phyloP scores from a whole-genome alignment of 2,329 filamentous ascomycete species.

The Fusarium sp. region DNA sequence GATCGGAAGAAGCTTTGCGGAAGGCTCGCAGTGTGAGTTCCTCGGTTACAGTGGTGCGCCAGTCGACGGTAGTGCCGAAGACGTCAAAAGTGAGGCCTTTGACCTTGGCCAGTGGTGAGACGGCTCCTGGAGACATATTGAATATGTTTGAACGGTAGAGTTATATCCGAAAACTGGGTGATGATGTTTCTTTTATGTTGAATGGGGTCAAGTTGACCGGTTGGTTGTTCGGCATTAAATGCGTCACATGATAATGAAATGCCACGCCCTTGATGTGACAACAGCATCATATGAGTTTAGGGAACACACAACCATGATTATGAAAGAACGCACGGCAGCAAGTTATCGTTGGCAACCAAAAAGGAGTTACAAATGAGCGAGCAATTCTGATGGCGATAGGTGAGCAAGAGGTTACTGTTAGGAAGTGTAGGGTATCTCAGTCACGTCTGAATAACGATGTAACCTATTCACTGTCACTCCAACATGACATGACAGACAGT shows the following conservation, averaged over 20 bases:
- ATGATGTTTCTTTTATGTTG: not conserved
- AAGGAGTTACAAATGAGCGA: not conserved
- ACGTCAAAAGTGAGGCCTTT: conserved; percentile 79
- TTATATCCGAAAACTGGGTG: not conserved
- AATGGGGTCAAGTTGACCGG: not conserved
- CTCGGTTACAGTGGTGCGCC: conserved; percentile 73
- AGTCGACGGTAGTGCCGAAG: conserved; percentile 85
- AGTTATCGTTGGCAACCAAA: not conserved
- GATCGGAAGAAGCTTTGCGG: conserved; percentile 59
- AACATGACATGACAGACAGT: not conserved
- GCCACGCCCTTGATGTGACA: conserved; percentile 31
- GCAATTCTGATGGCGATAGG: not conserved
- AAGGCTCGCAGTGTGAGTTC: conserved; percentile 65
- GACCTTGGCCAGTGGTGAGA: conserved; percentile 49
- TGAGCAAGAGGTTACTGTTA: not conserved
- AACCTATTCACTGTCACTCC: not conserved
- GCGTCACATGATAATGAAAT: conserved; percentile 38
- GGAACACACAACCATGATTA: not conserved
- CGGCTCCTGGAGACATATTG: conserved; percentile 42
- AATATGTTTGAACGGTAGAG: not conserved
- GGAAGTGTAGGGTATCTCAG: not conserved
- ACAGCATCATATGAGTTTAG: not conserved
- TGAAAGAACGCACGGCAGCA: not conserved
- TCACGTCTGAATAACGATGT: not conserved
- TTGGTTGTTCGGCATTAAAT: not conserved